Percentiles rank a stretch among this genome's conserved stretches.
phyloP scores from a whole-genome alignment of 2,329 filamentous ascomycete species.

The Chaetomiaceae sp. region DNA sequence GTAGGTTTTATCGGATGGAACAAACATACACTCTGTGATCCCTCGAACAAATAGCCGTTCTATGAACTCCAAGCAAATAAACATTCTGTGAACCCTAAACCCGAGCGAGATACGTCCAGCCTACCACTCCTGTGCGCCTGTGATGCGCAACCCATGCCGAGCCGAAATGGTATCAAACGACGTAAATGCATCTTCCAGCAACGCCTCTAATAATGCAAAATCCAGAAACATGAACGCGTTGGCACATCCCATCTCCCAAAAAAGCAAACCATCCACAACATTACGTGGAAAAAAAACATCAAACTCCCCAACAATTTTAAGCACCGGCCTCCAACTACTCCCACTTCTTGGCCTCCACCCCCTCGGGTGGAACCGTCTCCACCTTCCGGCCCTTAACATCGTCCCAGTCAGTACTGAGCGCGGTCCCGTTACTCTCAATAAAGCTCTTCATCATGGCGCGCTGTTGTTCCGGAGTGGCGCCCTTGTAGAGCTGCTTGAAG shows the following conservation, averaged over 20 bases:
- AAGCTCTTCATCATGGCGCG: constrained; percentile 98
- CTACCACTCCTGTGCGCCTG: no score
- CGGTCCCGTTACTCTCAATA: constrained; percentile 87
- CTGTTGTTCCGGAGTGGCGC: constrained; percentile 71
- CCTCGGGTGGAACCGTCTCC: constrained; percentile 69
- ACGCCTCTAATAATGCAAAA: not conserved
- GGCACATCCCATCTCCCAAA: not conserved
- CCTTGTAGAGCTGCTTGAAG: constrained; percentile 85
- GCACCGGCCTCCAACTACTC: constrained; percentile 15
- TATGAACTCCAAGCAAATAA: no score
- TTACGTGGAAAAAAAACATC: not conserved
- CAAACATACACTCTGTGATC: no score
- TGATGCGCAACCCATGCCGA: no score
- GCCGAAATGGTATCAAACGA: no score
- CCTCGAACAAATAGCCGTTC: no score
- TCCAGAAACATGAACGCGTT: no score
- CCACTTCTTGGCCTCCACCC: constrained; percentile 74
- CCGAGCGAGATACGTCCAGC: no score
- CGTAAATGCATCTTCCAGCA: not conserved
- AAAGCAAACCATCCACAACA: not conserved
- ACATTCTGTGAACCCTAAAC: no score
- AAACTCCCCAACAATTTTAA: not conserved
- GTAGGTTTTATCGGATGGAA: no score
- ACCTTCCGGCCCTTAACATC: constrained; percentile 72
- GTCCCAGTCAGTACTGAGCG: constrained; percentile 86